phyloP scores from a whole-genome alignment of 2,329 filamentous ascomycete genomes.

The Sordariomycetes sp. region DNA sequence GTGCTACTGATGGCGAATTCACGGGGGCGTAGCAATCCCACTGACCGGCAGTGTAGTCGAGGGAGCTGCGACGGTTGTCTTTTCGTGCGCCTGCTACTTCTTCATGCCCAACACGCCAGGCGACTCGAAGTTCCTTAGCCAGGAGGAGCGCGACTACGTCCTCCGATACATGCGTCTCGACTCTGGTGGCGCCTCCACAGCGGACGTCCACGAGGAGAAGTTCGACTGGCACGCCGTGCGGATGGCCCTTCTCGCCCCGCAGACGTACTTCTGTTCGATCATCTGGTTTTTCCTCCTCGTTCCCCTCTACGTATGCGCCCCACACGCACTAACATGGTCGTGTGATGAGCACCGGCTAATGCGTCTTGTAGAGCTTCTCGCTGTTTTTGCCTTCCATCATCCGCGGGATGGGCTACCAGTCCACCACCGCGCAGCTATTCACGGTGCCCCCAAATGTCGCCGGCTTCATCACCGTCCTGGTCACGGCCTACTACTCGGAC shows the following conservation, averaged over 20 bases:
- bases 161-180: conserved; percentile 23
- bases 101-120: conserved; percentile 26
- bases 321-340: too few species aligned
- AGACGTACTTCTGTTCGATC: conserved; percentile 27
- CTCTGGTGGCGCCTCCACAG: conserved; percentile 30
- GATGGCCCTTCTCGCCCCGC: conserved; percentile 49
- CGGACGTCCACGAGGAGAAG: conserved; percentile 35
- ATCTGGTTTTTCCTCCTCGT: conserved; percentile 16
- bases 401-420: conserved; percentile 9
- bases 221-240: conserved; percentile 43
- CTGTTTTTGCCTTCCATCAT: conserved; percentile 15
- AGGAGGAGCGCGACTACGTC: conserved; percentile 31
- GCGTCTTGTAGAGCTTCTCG: conserved; percentile 12
- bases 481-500: conserved; percentile 12
- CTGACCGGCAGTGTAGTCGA: conserved; percentile 16
- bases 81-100: conserved; percentile 20
- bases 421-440: conserved; percentile 9
- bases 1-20: conserved; percentile 20
- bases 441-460: conserved; percentile 14
- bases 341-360: too few species aligned
- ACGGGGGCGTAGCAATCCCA: background rate
- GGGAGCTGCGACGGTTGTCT: conserved; percentile 21
- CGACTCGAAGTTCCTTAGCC: conserved; percentile 23
- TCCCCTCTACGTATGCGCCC: conserved; percentile 16
- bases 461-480: conserved; percentile 13